Conservation (phyloP, 371 early-diverging fungal genomes). For the Haplosporangium sp. region DNA sequence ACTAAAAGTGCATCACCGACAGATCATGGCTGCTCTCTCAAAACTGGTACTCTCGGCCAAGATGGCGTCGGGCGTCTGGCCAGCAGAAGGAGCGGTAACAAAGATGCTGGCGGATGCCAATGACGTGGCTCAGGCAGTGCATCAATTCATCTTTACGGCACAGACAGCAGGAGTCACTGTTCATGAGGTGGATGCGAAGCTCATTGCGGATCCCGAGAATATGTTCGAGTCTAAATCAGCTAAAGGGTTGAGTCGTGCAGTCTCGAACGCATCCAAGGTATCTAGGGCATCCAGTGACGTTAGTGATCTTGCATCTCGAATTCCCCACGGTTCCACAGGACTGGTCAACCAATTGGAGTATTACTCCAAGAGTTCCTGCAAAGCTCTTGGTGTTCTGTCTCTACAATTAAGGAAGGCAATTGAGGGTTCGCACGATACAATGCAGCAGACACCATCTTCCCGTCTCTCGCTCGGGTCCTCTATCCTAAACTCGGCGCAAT, state of each 20-base stretch:
- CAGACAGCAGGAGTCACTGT: conserved; percentile 76
- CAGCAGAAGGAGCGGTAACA: conserved; percentile 81
- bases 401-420: conserved; percentile 33
- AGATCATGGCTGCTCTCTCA: conserved; percentile 83
- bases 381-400: conserved; percentile 20
- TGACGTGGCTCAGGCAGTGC: conserved; percentile 79
- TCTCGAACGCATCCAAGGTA: conserved; percentile 26
- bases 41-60: conserved; percentile 88
- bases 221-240: conserved; percentile 26
- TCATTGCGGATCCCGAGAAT: conserved; percentile 36
- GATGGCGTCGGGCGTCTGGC: conserved; percentile 83
- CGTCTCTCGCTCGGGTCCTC: conserved; percentile 38
- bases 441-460: conserved; percentile 14
- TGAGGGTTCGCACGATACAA: conserved; percentile 16
- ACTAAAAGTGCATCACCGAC: conserved; percentile 80
- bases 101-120: conserved; percentile 72
- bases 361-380: conserved; percentile 40
- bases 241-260: conserved; percentile 24
- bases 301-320: not conserved
- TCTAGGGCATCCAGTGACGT: conserved; percentile 15
- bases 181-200: conserved; percentile 63
- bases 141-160: conserved; percentile 81
- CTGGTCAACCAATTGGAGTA: conserved; percentile 40
- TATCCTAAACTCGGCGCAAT: conserved; percentile 49
- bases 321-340: conserved; percentile 1